A percentile compares a stretch with the other conserved stretches of the same genome.
Evolutionary conservation across 2,329 filamentous ascomycete genomes (phyloP).

Genomic region (Aspergillus calidoustus): DNA sequence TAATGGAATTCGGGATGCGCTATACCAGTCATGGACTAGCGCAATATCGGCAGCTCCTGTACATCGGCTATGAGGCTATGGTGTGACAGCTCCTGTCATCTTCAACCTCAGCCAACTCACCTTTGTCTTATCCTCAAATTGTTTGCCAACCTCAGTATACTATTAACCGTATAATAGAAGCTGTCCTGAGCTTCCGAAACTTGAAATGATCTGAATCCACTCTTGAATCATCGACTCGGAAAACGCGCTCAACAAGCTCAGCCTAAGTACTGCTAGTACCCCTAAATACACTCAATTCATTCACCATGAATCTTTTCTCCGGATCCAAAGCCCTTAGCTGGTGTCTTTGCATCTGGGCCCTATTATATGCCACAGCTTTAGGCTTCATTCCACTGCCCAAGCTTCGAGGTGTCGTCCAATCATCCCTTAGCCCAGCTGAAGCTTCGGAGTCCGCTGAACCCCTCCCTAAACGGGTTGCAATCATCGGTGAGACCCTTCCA

Average conservation of each 20-base stretch:
- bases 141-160: neutral
- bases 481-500: slow-evolving; percentile 36
- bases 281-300: neutral
- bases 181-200: no score
- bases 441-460: slow-evolving; percentile 15
- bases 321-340: slow-evolving; percentile 4
- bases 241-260: neutral
- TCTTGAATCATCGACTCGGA: neutral
- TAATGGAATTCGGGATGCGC: slow-evolving; percentile 13
- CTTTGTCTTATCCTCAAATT: neutral
- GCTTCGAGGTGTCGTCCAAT: slow-evolving; percentile 30
- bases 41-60: neutral
- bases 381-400: slow-evolving; percentile 25
- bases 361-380: slow-evolving; percentile 20
- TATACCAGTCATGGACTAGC: slow-evolving; percentile 19
- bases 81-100: slow-evolving; percentile 7
- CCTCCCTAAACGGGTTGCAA: slow-evolving; percentile 37
- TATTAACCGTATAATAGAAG: neutral
- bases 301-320: slow-evolving; percentile 16
- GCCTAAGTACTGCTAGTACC: neutral
- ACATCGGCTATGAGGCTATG: neutral
- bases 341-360: slow-evolving; percentile 12
- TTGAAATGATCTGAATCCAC: neutral
- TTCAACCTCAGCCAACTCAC: slow-evolving; percentile 5
- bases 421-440: slow-evolving; percentile 26